Evolutionary conservation across 75 land plant species (phyloP).

Genomic region (Picea glauca): DNA sequence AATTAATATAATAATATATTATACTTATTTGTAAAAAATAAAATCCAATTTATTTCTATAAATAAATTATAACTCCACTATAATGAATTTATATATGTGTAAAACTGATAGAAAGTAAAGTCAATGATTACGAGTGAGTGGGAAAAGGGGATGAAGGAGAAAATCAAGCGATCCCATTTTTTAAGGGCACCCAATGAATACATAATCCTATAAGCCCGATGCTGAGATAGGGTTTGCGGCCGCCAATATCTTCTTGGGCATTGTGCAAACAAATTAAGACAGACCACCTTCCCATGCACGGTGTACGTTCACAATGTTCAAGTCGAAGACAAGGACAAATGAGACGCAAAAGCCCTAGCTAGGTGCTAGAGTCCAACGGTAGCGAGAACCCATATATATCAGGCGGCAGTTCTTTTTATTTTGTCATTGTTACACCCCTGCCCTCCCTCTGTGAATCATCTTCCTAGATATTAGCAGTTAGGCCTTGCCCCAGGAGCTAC

Average conservation of each 20-base stretch:
- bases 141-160: too few species aligned
- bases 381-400: not conserved
- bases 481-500: not conserved
- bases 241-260: not conserved
- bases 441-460: not conserved
- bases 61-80: not conserved
- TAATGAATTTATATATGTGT: not conserved
- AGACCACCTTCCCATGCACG: not conserved
- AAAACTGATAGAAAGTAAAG: not conserved
- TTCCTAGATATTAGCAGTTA: not conserved
- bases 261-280: conserved; percentile 1
- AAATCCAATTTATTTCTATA: too few species aligned
- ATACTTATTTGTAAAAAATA: too few species aligned
- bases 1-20: too few species aligned
- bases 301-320: not conserved
- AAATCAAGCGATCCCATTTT: not conserved
- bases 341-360: not conserved
- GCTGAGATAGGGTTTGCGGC: not conserved
- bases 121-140: not conserved
- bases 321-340: not conserved
- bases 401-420: not conserved
- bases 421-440: not conserved
- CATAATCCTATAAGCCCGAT: too few species aligned
- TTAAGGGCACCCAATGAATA: not conserved
- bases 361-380: not conserved